These are phyloP conservation scores for Endothia cerciana DNA, from an alignment of 2,329 filamentous ascomycete genomes.

Conservation along the genomic window DNA sequence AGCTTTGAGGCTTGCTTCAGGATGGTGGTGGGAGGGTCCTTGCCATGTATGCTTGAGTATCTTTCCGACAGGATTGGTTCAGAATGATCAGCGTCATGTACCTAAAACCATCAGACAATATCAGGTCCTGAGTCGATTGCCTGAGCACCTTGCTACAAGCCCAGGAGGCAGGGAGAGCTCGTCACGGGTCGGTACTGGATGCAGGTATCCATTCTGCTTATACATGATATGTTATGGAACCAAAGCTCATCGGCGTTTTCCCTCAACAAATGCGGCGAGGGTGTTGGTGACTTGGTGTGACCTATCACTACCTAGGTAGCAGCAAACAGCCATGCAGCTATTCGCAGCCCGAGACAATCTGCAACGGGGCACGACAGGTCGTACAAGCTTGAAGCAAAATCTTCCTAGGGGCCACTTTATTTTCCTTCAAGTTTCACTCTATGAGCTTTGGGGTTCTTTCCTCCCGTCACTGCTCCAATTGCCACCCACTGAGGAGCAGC, in stretches of 20 bases:
- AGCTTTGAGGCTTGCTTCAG: too few relatives aligned
- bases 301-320: conserved; percentile 27
- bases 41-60: too few relatives aligned
- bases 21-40: too few relatives aligned
- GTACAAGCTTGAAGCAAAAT: background rate
- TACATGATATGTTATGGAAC: background rate
- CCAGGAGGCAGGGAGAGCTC: background rate
- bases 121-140: background rate
- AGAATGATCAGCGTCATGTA: background rate
- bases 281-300: conserved; percentile 16
- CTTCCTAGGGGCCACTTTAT: background rate
- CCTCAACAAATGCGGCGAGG: conserved; percentile 1
- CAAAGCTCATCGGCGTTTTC: background rate
- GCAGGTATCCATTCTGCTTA: conserved; percentile 4
- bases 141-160: background rate
- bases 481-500: too few relatives aligned
- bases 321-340: conserved; percentile 19
- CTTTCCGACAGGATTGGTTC: too few relatives aligned
- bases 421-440: background rate
- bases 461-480: background rate
- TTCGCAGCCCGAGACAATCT: background rate
- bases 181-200: background rate
- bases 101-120: background rate
- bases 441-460: background rate
- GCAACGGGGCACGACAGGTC: background rate